phyloP scores from a whole-genome alignment of 768 basidiomycete species.

The Mycena venus region DNA sequence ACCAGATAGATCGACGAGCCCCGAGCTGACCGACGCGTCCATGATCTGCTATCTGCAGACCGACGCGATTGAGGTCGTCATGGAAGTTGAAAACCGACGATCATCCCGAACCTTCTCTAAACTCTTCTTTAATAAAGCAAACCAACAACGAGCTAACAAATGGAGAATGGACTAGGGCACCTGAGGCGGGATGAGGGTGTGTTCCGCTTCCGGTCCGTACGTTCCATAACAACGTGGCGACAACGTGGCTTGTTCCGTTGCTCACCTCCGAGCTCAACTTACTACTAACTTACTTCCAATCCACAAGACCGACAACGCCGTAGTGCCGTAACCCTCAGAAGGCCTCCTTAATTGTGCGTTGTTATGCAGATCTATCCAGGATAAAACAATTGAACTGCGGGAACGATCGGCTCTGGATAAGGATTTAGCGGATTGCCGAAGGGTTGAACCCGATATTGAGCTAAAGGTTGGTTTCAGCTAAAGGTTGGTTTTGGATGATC shows the following conservation, averaged over 20 bases:
- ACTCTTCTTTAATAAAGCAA: slow-evolving; percentile 20
- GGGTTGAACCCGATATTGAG: too few relatives aligned
- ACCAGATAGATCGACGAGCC: neutral
- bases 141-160: slow-evolving; percentile 6
- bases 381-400: neutral
- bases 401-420: too few relatives aligned
- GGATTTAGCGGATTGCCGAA: too few relatives aligned
- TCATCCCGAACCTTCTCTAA: neutral
- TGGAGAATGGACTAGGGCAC: slow-evolving; percentile 15
- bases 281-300: slow-evolving; percentile 18
- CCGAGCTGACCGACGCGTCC: slow-evolving; percentile 31
- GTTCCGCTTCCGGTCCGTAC: slow-evolving; percentile 44
- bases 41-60: neutral
- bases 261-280: slow-evolving; percentile 10
- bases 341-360: slow-evolving; percentile 19
- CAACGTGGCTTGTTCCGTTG: slow-evolving; percentile 57
- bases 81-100: slow-evolving; percentile 13
- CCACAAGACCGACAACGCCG: slow-evolving; percentile 44
- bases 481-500: too few relatives aligned
- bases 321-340: slow-evolving; percentile 1
- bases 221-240: slow-evolving; percentile 52
- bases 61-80: slow-evolving; percentile 9
- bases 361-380: slow-evolving; percentile 5
- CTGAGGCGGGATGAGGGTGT: slow-evolving; percentile 23
- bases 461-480: too few relatives aligned